Conservation (phyloP, 495 filamentous ascomycete species). For the Neurospora sp. region DNA sequence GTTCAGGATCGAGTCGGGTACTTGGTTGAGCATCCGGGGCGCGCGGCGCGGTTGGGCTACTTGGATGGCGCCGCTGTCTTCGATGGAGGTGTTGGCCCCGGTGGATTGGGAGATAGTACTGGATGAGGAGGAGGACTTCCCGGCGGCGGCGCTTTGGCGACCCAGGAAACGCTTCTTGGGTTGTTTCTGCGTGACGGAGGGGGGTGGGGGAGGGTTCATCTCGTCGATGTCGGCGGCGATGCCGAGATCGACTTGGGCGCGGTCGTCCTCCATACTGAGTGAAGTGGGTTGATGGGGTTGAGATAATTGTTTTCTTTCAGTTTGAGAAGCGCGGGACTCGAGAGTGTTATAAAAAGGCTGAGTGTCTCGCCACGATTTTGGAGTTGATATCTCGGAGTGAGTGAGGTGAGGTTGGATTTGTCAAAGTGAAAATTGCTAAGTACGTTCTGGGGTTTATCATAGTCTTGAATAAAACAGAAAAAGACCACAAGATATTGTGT, state of each 20-base stretch:
- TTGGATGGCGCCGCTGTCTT: constrained; percentile 58
- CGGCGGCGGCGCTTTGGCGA: constrained; percentile 41
- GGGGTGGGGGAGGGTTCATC: constrained; percentile 12
- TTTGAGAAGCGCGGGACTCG: no score
- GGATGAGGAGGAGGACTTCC: constrained; percentile 27
- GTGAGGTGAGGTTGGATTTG: background rate
- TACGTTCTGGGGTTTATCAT: background rate
- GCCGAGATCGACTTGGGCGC: constrained; percentile 40
- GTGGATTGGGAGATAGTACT: background rate
- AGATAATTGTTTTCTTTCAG: no score
- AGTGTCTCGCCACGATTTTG: background rate
- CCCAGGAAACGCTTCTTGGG: constrained; percentile 79
- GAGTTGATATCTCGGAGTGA: background rate
- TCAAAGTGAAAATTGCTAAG: background rate
- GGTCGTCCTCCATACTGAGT: constrained; percentile 51
- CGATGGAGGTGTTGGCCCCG: constrained; percentile 34
- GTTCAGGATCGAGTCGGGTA: constrained; percentile 76
- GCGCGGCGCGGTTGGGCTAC: constrained; percentile 53
- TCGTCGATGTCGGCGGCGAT: constrained; percentile 46
- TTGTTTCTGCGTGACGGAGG: constrained; percentile 28
- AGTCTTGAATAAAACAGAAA: background rate
- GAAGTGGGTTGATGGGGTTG: no score
- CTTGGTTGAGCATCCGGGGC: constrained; percentile 74
- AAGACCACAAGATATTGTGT: background rate
- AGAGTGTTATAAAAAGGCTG: background rate